phyloP scores from a whole-genome alignment of 169 alveolate genomes.

The Plasmodium gonderi region DNA sequence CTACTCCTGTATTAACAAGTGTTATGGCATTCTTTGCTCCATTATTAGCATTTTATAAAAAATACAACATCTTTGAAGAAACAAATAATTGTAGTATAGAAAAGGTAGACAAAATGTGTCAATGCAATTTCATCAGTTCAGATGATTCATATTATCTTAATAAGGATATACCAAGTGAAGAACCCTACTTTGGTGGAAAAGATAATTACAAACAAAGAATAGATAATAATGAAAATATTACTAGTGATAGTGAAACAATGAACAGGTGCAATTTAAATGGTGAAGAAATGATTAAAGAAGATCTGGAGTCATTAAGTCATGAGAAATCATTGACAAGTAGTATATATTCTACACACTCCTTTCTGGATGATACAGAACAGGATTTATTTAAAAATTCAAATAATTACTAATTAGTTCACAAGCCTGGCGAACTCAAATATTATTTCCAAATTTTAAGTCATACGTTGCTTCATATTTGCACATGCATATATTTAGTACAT shows the following conservation, averaged over 20 bases:
- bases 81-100: neutral
- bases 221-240: slow-evolving; percentile 2
- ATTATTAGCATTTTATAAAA: slow-evolving; percentile 47
- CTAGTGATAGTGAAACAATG: slow-evolving; percentile 7
- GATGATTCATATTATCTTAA: slow-evolving; percentile 11
- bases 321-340: slow-evolving; percentile 22
- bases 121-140: slow-evolving; percentile 34
- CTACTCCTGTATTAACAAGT: slow-evolving; percentile 68
- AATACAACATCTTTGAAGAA: slow-evolving; percentile 30
- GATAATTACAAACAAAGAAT: neutral
- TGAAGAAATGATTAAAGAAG: slow-evolving; percentile 20
- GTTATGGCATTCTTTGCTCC: slow-evolving; percentile 57
- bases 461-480: neutral
- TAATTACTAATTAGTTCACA: neutral
- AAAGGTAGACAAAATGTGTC: slow-evolving; percentile 41
- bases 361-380: slow-evolving; percentile 23
- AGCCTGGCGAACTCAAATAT: neutral
- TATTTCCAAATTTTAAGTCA: neutral
- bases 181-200: neutral
- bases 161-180: neutral
- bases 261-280: slow-evolving; percentile 5
- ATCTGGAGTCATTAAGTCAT: slow-evolving; percentile 15
- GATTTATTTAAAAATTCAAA: slow-evolving; percentile 13
- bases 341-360: slow-evolving; percentile 15
- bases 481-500: neutral